Conservation (phyloP, 495 filamentous ascomycete genomes). For the Penicillium manginii region DNA sequence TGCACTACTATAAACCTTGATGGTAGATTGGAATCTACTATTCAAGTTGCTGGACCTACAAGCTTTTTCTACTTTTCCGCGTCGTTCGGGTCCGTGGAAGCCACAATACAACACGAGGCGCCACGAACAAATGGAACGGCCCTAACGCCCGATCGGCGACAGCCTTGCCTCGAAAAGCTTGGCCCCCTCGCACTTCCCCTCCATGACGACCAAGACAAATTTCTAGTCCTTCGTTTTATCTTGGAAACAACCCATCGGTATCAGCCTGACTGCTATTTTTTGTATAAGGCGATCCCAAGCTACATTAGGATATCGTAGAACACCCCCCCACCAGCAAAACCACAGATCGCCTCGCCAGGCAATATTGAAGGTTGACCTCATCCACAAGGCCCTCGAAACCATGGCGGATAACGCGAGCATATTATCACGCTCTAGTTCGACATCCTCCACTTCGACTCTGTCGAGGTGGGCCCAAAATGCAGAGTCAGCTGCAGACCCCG, state of each 20-base stretch:
- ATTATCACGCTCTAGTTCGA: background rate
- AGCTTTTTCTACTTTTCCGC: too few species aligned
- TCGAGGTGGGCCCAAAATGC: background rate
- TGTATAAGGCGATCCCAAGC: background rate
- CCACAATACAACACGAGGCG: slow-evolving; percentile 1
- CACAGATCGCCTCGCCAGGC: background rate
- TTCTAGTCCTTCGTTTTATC: background rate
- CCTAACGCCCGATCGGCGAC: background rate
- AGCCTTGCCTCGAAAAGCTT: background rate
- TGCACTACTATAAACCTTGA: too few species aligned
- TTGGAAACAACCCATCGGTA: background rate
- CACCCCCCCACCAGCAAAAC: too few species aligned
- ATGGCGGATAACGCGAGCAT: background rate
- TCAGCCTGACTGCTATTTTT: background rate
- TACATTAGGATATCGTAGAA: background rate
- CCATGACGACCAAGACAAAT: background rate
- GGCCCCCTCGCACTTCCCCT: slow-evolving; percentile 2
- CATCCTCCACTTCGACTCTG: background rate
- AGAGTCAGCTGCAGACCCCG: slow-evolving; percentile 49
- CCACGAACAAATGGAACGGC: background rate
- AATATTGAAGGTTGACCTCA: background rate
- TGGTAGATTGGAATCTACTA: too few species aligned
- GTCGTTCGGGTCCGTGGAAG: background rate
- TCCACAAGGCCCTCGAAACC: background rate
- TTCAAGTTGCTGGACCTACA: too few species aligned